Evolutionary conservation across 2,329 filamentous ascomycete species (phyloP).

Genomic region (Didymella pomorum): DNA sequence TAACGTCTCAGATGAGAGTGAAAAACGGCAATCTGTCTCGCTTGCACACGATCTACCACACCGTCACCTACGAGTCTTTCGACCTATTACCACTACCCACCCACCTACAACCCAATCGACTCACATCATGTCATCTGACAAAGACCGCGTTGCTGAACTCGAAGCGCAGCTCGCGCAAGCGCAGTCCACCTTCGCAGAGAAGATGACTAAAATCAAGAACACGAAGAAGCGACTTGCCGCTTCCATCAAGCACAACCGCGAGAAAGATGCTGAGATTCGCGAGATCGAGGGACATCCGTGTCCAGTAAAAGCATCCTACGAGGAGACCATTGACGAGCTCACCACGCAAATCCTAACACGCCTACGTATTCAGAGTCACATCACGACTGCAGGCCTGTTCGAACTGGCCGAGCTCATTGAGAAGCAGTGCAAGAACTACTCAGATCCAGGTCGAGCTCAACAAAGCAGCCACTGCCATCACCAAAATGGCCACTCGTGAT

Average conservation of each 20-base stretch:
- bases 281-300: background rate
- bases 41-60: background rate
- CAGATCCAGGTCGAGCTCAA: too few species aligned
- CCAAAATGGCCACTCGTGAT: too few species aligned
- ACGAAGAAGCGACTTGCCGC: background rate
- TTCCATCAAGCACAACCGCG: background rate
- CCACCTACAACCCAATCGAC: background rate
- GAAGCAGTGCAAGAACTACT: too few species aligned
- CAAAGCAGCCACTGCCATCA: too few species aligned
- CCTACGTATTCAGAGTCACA: too few species aligned
- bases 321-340: too few species aligned
- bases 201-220: background rate
- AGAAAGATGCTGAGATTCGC: background rate
- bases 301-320: too few species aligned
- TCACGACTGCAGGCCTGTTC: too few species aligned
- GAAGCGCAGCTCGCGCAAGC: background rate
- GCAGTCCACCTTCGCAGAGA: background rate
- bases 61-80: background rate
- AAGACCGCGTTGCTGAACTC: background rate
- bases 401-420: too few species aligned
- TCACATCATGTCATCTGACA: background rate
- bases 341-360: too few species aligned
- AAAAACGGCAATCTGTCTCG: background rate
- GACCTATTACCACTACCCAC: background rate
- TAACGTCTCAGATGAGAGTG: background rate